Evolutionary conservation across 2,329 filamentous ascomycete genomes (phyloP).

Genomic region (Pestalotiopsis sp.): DNA sequence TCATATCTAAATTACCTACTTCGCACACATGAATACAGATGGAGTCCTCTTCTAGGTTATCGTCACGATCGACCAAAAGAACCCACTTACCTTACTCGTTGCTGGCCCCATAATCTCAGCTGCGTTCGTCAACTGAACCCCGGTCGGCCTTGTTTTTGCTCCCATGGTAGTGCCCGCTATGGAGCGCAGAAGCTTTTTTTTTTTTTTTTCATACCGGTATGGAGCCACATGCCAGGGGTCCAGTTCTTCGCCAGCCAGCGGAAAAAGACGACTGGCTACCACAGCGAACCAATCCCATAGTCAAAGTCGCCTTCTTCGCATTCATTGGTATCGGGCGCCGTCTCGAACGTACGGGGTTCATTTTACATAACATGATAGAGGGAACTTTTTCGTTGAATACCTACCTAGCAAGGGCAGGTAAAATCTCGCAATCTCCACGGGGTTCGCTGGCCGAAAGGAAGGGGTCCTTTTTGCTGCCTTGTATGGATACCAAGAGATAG

Average conservation of each 20-base stretch:
- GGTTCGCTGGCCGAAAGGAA: neutral
- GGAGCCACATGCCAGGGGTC: neutral
- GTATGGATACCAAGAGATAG: neutral
- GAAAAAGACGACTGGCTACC: neutral
- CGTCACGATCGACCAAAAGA: neutral
- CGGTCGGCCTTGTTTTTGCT: neutral
- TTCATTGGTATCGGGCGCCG: conserved; percentile 6
- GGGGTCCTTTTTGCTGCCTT: neutral
- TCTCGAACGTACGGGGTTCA: neutral
- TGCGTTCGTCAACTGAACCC: neutral
- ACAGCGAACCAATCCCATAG: conserved; percentile 9
- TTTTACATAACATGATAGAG: neutral
- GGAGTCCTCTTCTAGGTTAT: neutral
- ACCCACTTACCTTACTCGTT: neutral
- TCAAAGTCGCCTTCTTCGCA: neutral
- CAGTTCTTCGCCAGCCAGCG: neutral
- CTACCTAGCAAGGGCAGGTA: neutral
- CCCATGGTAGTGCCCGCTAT: neutral
- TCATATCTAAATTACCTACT: neutral
- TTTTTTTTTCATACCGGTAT: neutral
- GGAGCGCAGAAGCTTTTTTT: neutral
- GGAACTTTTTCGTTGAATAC: neutral
- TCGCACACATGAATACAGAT: neutral
- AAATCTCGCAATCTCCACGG: neutral
- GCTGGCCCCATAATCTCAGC: neutral